These are phyloP conservation scores for Venturia effusa DNA, from an alignment of 2,329 filamentous ascomycete species.

Conservation along the genomic window DNA sequence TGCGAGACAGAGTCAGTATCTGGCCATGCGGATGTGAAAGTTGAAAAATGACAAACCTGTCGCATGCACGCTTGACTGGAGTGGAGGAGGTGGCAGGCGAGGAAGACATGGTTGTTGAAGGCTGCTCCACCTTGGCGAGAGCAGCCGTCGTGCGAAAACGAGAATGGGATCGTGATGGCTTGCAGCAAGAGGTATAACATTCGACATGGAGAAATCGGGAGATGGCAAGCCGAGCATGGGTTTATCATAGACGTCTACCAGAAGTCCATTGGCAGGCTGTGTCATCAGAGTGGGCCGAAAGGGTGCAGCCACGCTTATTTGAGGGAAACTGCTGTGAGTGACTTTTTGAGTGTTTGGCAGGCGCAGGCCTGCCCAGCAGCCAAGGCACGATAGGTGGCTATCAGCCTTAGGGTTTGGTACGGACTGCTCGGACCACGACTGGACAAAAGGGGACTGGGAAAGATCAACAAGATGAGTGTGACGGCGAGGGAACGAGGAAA, in stretches of 20 bases:
- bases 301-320: background rate
- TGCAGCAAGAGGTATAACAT: background rate
- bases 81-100: constrained; percentile 17
- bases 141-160: background rate
- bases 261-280: background rate
- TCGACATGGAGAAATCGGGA: background rate
- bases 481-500: constrained; percentile 4
- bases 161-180: background rate
- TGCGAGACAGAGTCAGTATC: constrained; percentile 12
- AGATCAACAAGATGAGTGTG: background rate
- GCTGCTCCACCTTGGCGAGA: constrained; percentile 4
- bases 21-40: background rate
- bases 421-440: constrained; percentile 1
- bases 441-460: constrained; percentile 1
- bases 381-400: background rate
- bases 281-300: background rate
- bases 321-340: background rate
- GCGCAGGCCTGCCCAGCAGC: background rate
- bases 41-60: constrained; percentile 23
- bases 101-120: constrained; percentile 9
- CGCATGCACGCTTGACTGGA: constrained; percentile 31
- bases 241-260: background rate
- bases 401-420: constrained; percentile 4
- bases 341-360: background rate
- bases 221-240: background rate